Evolutionary conservation across 202 grass and related monocot species (phyloP).

Genomic region (Carex sylvatica): DNA sequence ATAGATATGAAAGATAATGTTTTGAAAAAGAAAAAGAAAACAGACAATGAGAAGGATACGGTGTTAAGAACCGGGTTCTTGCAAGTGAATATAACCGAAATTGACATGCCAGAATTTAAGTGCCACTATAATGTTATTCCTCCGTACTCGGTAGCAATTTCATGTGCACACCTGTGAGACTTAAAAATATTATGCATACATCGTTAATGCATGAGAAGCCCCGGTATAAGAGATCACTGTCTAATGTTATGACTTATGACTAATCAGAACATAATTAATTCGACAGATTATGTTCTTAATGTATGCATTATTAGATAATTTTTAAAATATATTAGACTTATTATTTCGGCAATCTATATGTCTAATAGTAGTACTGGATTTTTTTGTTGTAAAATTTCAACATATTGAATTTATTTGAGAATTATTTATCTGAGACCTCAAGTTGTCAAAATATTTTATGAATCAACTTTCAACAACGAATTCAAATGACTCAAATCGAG

Average conservation of each 20-base stretch:
- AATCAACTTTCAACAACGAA: no score
- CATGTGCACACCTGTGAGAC: background rate
- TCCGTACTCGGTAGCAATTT: no score
- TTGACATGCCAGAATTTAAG: background rate
- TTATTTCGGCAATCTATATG: background rate
- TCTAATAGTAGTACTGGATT: background rate
- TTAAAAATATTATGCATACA: background rate
- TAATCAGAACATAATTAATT: background rate
- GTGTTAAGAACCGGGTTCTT: background rate
- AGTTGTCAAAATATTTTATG: background rate
- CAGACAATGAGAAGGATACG: no score
- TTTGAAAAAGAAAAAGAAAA: background rate
- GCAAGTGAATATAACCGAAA: background rate
- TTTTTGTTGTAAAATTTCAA: background rate
- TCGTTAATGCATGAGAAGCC: background rate
- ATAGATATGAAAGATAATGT: background rate
- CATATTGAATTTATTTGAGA: background rate
- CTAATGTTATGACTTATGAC: background rate
- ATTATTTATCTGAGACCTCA: background rate
- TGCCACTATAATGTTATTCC: background rate
- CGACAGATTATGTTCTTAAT: background rate
- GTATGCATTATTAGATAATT: background rate
- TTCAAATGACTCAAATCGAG: no score
- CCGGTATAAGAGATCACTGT: background rate
- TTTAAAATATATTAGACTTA: background rate